phyloP scores from a whole-genome alignment of 192 early-diverging fungal genomes.

The Backusella parvicylindrica region DNA sequence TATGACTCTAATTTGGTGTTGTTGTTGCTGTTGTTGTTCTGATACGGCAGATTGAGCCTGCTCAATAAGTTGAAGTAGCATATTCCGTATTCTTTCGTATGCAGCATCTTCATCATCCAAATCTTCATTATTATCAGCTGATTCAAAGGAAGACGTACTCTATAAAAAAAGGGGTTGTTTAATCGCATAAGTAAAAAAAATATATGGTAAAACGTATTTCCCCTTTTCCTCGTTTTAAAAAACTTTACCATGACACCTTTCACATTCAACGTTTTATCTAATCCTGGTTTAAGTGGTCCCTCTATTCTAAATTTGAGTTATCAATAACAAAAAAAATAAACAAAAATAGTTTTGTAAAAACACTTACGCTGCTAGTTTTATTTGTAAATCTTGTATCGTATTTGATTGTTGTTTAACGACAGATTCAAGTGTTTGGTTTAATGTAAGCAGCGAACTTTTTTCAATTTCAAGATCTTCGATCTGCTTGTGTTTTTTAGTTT shows the following conservation, averaged over 20 bases:
- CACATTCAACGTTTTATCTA: background rate
- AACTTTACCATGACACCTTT: constrained; percentile 11
- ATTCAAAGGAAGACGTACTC: background rate
- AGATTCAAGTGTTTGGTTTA: constrained; percentile 19
- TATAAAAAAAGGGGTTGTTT: background rate
- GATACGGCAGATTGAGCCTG: constrained; percentile 21
- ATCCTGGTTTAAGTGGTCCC: background rate
- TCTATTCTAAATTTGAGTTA: constrained; percentile 4
- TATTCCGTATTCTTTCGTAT: constrained; percentile 10
- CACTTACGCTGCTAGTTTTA: constrained; percentile 9
- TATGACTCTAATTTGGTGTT: background rate
- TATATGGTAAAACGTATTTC: background rate
- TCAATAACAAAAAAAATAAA: background rate
- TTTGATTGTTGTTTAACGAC: constrained; percentile 13
- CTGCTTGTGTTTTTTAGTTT: no score
- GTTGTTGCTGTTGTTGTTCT: background rate
- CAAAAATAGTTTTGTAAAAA: background rate
- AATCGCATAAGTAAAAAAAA: background rate
- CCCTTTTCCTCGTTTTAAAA: background rate
- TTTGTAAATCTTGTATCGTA: constrained; percentile 13
- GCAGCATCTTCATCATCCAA: constrained; percentile 21
- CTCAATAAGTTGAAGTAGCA: constrained; percentile 22
- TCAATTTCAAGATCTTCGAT: constrained; percentile 27
- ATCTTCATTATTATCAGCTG: background rate
- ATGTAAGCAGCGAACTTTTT: constrained; percentile 15